Evolutionary conservation across 768 basidiomycete species (phyloP).

Genomic region (Cystobasidium tubakii): DNA sequence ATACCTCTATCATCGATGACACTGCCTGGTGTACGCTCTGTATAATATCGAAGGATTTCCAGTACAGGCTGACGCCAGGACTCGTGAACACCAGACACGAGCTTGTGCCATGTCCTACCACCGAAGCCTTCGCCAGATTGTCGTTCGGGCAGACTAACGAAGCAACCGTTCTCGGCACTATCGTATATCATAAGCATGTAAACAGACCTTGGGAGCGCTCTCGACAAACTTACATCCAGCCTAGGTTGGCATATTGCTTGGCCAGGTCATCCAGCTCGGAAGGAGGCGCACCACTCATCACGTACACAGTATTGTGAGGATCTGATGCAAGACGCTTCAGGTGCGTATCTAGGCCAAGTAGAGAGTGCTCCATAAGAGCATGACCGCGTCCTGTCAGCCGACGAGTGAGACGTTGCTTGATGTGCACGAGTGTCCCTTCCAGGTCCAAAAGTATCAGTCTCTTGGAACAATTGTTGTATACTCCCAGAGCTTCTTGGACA

Average conservation of each 20-base stretch:
- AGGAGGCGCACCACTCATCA: conserved; percentile 57
- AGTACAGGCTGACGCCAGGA: conserved; percentile 74
- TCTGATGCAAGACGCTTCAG: conserved; percentile 65
- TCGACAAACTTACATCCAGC: conserved; percentile 61
- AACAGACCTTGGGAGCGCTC: neutral
- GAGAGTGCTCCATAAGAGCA: conserved; percentile 76
- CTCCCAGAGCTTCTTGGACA: conserved; percentile 56
- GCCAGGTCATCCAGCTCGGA: conserved; percentile 63
- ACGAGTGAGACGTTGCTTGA: neutral
- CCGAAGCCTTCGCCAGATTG: conserved; percentile 4
- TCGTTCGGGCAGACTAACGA: conserved; percentile 58
- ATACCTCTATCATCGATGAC: conserved; percentile 78
- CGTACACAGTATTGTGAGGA: conserved; percentile 84
- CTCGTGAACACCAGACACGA: conserved; percentile 70
- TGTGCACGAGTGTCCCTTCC: conserved; percentile 16
- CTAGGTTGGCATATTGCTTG: conserved; percentile 61
- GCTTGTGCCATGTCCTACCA: conserved; percentile 63
- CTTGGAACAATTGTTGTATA: conserved; percentile 68
- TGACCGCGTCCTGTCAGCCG: conserved; percentile 86
- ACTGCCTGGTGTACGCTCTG: conserved; percentile 78
- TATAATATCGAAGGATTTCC: conserved; percentile 79
- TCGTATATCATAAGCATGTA: neutral
- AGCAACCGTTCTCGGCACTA: conserved; percentile 83
- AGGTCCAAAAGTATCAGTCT: conserved; percentile 90
- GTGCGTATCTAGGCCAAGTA: conserved; percentile 63